Conservation (phyloP, 805 yeast species). For the Candida jianshihensis region DNA sequence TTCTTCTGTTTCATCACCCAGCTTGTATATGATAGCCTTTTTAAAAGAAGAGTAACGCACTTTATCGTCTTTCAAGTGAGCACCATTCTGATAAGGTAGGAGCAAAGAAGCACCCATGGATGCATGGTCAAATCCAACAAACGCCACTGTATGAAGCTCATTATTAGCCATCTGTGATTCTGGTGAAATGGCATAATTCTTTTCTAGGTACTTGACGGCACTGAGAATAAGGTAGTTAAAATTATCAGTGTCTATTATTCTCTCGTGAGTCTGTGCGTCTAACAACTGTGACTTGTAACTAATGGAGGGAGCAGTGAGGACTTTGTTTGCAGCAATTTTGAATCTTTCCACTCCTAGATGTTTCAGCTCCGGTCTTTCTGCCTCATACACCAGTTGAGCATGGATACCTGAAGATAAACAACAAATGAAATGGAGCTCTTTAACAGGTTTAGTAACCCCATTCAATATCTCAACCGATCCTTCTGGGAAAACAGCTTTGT, state of each 20-base stretch:
- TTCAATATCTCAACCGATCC: constrained; percentile 6
- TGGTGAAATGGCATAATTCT: constrained; percentile 19
- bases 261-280: not conserved
- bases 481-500: constrained; percentile 25
- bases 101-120: constrained; percentile 10
- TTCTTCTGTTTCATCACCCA: constrained; percentile 10
- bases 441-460: constrained; percentile 1
- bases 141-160: constrained; percentile 13
- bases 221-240: constrained; percentile 5
- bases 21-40: constrained; percentile 3
- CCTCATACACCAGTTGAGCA: constrained; percentile 75
- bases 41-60: constrained; percentile 8
- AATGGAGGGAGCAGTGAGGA: constrained; percentile 33
- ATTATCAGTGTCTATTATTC: constrained; percentile 1
- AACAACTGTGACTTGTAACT: not conserved
- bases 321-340: constrained; percentile 53
- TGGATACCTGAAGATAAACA: constrained; percentile 85
- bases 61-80: constrained; percentile 7
- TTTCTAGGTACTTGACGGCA: constrained; percentile 17
- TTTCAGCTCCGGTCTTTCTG: constrained; percentile 63
- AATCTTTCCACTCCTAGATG: constrained; percentile 62
- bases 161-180: constrained; percentile 9
- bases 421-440: constrained; percentile 35
- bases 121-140: constrained; percentile 6
- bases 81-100: constrained; percentile 15